Conservation (phyloP, 306 rosid genomes). For the Gynostemma pentaphyllum region DNA sequence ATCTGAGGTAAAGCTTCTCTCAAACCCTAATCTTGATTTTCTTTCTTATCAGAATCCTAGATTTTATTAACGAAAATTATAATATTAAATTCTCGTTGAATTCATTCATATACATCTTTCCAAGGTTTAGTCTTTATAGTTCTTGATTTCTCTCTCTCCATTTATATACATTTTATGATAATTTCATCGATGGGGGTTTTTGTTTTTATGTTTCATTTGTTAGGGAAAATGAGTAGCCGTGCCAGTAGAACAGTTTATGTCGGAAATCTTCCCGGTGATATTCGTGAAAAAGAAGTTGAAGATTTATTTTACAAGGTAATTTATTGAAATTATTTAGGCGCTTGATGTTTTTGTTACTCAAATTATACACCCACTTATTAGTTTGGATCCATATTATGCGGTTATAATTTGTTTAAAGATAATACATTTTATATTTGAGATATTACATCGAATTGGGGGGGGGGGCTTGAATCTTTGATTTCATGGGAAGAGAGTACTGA, state of each 20-base stretch:
- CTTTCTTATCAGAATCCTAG: not conserved
- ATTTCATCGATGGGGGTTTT: not conserved
- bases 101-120: not conserved
- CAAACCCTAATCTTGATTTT: not conserved
- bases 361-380: too few species aligned
- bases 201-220: not conserved
- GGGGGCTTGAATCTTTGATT: too few species aligned
- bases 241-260: constrained; percentile 87
- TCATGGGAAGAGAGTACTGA: too few species aligned
- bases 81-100: not conserved
- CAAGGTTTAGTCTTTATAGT: not conserved
- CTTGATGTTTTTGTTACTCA: not conserved
- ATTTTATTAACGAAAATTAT: not conserved
- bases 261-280: constrained; percentile 96
- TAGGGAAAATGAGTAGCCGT: constrained; percentile 74
- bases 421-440: too few species aligned
- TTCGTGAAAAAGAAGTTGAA: constrained; percentile 97
- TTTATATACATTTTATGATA: too few species aligned
- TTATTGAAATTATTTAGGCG: not conserved
- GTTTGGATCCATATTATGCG: too few species aligned
- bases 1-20: constrained; percentile 25
- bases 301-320: constrained; percentile 84
- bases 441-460: too few species aligned
- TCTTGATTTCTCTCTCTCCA: not conserved
- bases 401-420: too few species aligned